A percentile compares a stretch with the other conserved stretches of the same genome.
These are phyloP conservation scores for Metschnikowia lunata DNA, from an alignment of 805 yeast species.

Conservation along the genomic window DNA sequence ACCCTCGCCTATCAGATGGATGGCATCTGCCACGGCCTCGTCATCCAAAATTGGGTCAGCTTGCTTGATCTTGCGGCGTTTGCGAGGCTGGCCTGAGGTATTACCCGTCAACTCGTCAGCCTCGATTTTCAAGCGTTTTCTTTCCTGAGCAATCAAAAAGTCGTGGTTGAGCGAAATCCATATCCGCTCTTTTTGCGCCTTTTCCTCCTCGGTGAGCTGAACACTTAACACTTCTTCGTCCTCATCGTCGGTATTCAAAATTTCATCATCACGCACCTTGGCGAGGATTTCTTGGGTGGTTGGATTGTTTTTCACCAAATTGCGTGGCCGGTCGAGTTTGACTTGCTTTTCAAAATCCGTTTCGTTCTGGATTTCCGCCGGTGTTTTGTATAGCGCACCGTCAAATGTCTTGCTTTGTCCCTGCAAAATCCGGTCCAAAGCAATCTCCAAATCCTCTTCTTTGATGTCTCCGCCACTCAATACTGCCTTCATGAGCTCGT, in stretches of 20 bases:
- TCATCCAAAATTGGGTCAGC: conserved; percentile 22
- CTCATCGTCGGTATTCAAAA: conserved; percentile 62
- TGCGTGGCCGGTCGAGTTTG: conserved; percentile 35
- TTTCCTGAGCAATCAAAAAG: conserved; percentile 78
- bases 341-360: conserved; percentile 16
- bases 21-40: conserved; percentile 28
- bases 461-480: conserved; percentile 30
- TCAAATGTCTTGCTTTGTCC: conserved; percentile 21
- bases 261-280: conserved; percentile 56
- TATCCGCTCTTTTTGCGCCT: conserved; percentile 67
- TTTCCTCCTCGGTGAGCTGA: conserved; percentile 64
- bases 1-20: conserved; percentile 39
- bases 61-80: conserved; percentile 28
- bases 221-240: conserved; percentile 71
- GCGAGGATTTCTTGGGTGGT: conserved; percentile 51
- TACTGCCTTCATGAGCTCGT: conserved; percentile 24
- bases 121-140: conserved; percentile 74
- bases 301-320: conserved; percentile 51
- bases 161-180: conserved; percentile 93
- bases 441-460: conserved; percentile 21
- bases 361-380: conserved; percentile 17
- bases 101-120: conserved; percentile 87
- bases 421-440: conserved; percentile 14
- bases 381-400: conserved; percentile 16
- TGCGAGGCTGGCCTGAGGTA: conserved; percentile 41